Evolutionary conservation across 73 alveolate genomes (phyloP), one percentile per base, ranked within the genome.

Genomic region (Paraurostyla sp.): DNA sequence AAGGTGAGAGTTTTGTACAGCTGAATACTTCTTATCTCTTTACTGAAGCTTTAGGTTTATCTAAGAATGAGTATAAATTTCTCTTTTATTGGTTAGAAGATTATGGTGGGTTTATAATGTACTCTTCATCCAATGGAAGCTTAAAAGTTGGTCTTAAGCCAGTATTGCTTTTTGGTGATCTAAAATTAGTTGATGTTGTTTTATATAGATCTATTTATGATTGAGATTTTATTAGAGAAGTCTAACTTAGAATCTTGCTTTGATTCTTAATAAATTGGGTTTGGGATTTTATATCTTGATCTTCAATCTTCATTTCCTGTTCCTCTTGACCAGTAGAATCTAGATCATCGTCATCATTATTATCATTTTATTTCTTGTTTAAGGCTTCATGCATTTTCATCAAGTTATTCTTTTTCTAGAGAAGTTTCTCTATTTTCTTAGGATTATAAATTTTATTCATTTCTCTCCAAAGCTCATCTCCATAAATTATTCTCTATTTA

Each of bases 331-430:
- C 40, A 65, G 35, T 58, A 7, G 7, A 27, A 38, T 65, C 56
- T 6, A 13, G n/a, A 15, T 65, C 82, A 11, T 65, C 46, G 23
- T 35, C 82, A 9, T 65, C 41, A 2, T 65, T 16, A 1, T 65
- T 58, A 33, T 65, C 60, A 25, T 30, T 59, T 22, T 65, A 16
- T 38, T 65, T 65, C 38, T 33, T 65, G 36, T 58, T 65, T 65
- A 65, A 40, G 1, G 82, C 82, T 65, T 65, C 82, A 65, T 65
- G 82, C 82, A 65, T 65, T 38, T 65, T 65, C 82, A 65, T 65
- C 56, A 65, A 40, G 23, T 65, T 65, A 38, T 65, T 65, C 58
- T 65, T 65, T 38, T 65, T 65, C 36, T 65, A 40, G 11, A 65
- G 58, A 11, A 65, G 42, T 65, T 65, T 65, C 58, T 65, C 82